phyloP scores from a whole-genome alignment of 805 yeast genomes.

The Ogataea neopini region DNA sequence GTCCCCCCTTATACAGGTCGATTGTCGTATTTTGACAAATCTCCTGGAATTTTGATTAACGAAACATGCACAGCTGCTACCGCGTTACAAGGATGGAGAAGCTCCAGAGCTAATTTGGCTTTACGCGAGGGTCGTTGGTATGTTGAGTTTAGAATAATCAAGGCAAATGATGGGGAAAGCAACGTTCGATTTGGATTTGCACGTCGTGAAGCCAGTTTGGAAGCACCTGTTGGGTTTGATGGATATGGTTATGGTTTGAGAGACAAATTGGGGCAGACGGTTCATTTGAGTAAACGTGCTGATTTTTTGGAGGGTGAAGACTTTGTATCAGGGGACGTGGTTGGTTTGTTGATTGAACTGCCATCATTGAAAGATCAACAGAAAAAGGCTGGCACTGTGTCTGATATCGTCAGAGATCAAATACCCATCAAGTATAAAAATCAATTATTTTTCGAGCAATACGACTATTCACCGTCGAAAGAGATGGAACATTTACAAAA shows the following conservation, averaged over 20 bases:
- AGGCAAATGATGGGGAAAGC: slow-evolving; percentile 28
- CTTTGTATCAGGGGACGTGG: slow-evolving; percentile 73
- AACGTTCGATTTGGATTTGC: slow-evolving; percentile 82
- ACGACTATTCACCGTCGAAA: slow-evolving; percentile 71
- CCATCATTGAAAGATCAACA: slow-evolving; percentile 56
- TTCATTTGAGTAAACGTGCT: slow-evolving; percentile 72
- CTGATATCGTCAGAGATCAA: slow-evolving; percentile 72
- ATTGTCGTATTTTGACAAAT: slow-evolving; percentile 66
- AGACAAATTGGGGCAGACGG: slow-evolving; percentile 71
- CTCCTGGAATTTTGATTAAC: slow-evolving; percentile 53
- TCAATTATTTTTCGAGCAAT: slow-evolving; percentile 78
- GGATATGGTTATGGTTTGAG: slow-evolving; percentile 91
- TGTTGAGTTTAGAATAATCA: slow-evolving; percentile 66
- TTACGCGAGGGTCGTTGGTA: slow-evolving; percentile 79
- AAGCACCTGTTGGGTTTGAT: slow-evolving; percentile 95
- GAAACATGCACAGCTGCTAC: slow-evolving; percentile 48
- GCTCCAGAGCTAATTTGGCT: slow-evolving; percentile 71
- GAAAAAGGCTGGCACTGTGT: slow-evolving; percentile 34
- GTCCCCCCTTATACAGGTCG: slow-evolving; percentile 63
- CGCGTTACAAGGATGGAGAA: slow-evolving; percentile 75
- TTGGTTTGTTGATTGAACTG: slow-evolving; percentile 73
- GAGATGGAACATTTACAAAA: slow-evolving; percentile 72
- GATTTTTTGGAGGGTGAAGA: slow-evolving; percentile 50
- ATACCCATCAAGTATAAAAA: slow-evolving; percentile 82
- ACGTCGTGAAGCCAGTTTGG: slow-evolving; percentile 83